These are phyloP conservation scores for Cercophora samala DNA, from an alignment of 495 filamentous ascomycete genomes.

Conservation along the genomic window DNA sequence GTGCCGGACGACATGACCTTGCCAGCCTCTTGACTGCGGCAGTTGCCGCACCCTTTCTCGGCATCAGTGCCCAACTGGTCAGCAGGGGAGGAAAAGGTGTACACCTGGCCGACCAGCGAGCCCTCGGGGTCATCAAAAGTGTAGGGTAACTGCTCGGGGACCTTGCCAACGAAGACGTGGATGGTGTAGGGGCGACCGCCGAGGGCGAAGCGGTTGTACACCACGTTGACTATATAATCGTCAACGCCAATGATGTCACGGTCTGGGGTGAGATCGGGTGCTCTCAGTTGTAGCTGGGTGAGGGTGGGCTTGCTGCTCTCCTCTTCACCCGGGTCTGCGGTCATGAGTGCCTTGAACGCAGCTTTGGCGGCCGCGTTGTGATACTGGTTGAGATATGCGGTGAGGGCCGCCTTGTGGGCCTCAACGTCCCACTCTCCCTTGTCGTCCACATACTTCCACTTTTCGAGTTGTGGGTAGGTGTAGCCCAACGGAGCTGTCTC, in stretches of 20 bases:
- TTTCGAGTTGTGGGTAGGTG: conserved; percentile 9
- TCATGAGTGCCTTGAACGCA: background rate
- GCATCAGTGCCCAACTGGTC: background rate
- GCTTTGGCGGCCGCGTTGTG: conserved; percentile 6
- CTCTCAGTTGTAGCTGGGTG: background rate
- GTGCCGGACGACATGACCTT: conserved; percentile 3
- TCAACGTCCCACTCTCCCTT: background rate
- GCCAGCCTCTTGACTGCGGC: background rate
- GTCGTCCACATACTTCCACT: conserved; percentile 8
- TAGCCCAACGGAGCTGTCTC: conserved; percentile 9
- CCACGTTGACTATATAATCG: conserved; percentile 15
- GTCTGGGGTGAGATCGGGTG: background rate
- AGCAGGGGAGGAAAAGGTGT: conserved; percentile 2
- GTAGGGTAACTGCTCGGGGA: conserved; percentile 3
- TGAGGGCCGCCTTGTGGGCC: conserved; percentile 10
- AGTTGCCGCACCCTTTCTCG: conserved; percentile 3
- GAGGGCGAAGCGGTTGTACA: conserved; percentile 15
- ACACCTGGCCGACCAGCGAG: conserved; percentile 10
- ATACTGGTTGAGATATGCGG: background rate
- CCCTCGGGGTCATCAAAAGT: conserved; percentile 1
- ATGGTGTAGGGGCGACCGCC: conserved; percentile 15
- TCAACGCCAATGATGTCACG: conserved; percentile 1
- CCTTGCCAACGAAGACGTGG: conserved; percentile 15
- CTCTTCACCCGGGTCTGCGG: background rate
- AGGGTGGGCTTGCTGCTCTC: conserved; percentile 9